Evolutionary conservation across 306 rosid genomes (phyloP), one percentile per base, ranked within the genome.

Genomic region (Senna tora): DNA sequence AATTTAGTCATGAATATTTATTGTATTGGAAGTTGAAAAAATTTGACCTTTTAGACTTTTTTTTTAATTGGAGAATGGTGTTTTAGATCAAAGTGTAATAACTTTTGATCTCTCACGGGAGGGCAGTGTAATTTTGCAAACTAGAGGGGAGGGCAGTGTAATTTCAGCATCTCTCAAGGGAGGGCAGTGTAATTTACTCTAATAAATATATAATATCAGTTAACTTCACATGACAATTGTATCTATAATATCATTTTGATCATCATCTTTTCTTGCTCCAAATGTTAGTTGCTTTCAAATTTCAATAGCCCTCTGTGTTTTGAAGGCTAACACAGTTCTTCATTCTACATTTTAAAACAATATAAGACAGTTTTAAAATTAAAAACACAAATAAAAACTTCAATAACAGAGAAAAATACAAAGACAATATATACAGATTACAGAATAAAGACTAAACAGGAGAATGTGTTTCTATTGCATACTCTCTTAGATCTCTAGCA

Each of bases 151-250:
- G n/a, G n/a, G n/a, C n/a, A n/a, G n/a, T n/a, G n/a, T n/a, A n/a
- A n/a, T n/a, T n/a, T n/a, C n/a, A n/a, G n/a, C n/a, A n/a, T n/a
- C n/a, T n/a, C n/a, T n/a, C n/a, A n/a, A n/a, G n/a, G n/a, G n/a
- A n/a, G n/a, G n/a, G n/a, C n/a, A n/a, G n/a, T n/a, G n/a, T n/a
- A n/a, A n/a, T n/a, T n/a, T n/a, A n/a, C n/a, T n/a, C n/a, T 52
- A 39, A 20, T 41, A 72, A 55, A 51, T 7, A 50, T 16, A 76
- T 67, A 53, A 73, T 69, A 28, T 62, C 22, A 33, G 43, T 81
- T 52, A 36, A 46, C 47, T 55, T 25, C 25, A 67, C 68, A 65
- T 9, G 33, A 72, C 39, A 72, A 66, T 42, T 43, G 38, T 42
- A 30, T 60, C 72, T 54, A 20, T 20, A 47, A 34, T 59, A 60